Evolutionary conservation across 805 yeast species (phyloP).

Genomic region (Komagataella kurtzmanii): DNA sequence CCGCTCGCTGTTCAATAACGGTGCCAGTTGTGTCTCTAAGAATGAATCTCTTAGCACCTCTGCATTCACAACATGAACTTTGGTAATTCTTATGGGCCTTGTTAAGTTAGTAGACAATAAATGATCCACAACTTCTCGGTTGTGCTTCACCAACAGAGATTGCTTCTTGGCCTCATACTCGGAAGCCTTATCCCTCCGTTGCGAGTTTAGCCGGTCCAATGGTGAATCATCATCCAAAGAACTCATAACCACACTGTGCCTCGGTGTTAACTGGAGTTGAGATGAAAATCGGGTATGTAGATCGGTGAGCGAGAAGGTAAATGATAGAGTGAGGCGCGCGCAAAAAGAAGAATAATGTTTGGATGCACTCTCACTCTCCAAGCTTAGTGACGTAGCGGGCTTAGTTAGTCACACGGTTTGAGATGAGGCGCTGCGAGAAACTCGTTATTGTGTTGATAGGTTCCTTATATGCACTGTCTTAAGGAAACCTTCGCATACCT

Average conservation of each 20-base stretch:
- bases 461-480: too few species aligned
- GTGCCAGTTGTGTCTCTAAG: constrained; percentile 29
- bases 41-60: constrained; percentile 31
- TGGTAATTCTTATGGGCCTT: constrained; percentile 27
- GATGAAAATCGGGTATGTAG: neutral
- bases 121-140: constrained; percentile 11
- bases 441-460: too few species aligned
- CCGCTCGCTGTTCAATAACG: constrained; percentile 24
- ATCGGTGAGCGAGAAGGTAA: neutral
- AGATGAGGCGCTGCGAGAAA: too few species aligned
- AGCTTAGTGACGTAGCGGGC: too few species aligned
- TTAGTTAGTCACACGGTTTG: too few species aligned
- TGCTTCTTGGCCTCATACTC: neutral
- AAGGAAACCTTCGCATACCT: neutral
- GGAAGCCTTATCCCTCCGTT: neutral
- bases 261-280: neutral
- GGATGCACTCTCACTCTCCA: neutral
- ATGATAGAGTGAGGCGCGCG: neutral
- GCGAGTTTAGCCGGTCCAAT: neutral
- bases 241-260: neutral
- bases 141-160: neutral
- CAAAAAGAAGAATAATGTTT: neutral
- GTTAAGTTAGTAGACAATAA: constrained; percentile 17
- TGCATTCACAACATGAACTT: constrained; percentile 34
- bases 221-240: neutral